Base-by-base conservation (phyloP, 257 asterid genomes). In the Fraxinus cuspidata region DNA sequence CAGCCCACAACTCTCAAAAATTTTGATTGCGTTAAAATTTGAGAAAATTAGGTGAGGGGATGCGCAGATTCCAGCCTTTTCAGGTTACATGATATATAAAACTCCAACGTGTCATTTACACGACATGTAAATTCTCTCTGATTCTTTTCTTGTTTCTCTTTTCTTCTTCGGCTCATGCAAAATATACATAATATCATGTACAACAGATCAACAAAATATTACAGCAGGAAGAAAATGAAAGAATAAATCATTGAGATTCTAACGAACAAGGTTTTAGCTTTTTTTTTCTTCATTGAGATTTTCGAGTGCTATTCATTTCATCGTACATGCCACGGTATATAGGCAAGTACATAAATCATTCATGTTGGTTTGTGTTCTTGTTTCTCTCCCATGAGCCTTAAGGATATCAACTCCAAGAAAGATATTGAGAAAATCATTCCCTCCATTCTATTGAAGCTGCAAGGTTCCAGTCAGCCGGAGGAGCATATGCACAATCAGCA, bases 381-480 rank as follows among this genome's bases (percentile, higher is more conserved):
- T 83, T 83, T 92, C 97, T 56, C 87, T 89, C 69, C 74, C 42
- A 76, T 70, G 90, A 47, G 97, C 99, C n/a, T 84, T 85, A 68
- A 85, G 81, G 73, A 92, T 91, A 88, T 92, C 97, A 31, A 86
- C 68, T 29, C 97, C 97, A 18, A 92, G 87, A 81, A 87, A 89
- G 37, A 79, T 37, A 66, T 94, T 94, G 1, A 92, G 92, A 76
- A 90, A 77, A 72, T 92, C 97, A 94, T 94, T n/a, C 96, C 99
- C 5, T 85, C 89, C 99, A 92, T 92, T n/a, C n/a, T 32, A 32
- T 32, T 32, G 35, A 32, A 32, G 35, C 6, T 32, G 6, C 6
- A 32, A 32, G 35, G 4, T 32, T 32, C 35, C 35, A 4, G 35
- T 4, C 35, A 32, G 35, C 35, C 0, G 5, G 35, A 32, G 5